Evolutionary conservation across 176 grass and related monocot genomes (phyloP).

Genomic region (Chrysopogon serrulatus): DNA sequence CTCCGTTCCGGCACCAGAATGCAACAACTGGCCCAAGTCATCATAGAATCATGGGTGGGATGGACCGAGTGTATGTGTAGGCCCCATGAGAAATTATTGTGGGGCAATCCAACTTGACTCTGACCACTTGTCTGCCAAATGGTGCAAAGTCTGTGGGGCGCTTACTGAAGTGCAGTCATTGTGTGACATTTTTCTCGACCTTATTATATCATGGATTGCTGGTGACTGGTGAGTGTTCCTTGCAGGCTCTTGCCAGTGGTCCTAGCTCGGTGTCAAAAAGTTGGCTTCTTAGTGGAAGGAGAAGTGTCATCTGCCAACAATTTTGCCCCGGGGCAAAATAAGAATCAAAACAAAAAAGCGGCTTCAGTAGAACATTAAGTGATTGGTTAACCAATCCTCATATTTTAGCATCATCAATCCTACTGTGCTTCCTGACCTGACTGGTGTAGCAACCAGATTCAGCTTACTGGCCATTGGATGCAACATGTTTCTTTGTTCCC

Average conservation of each 20-base stretch:
- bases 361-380: background rate
- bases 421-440: slow-evolving; percentile 7
- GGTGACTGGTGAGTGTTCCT: slow-evolving; percentile 23
- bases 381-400: slow-evolving; percentile 1
- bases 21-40: background rate
- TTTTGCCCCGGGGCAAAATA: background rate
- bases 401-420: slow-evolving; percentile 7
- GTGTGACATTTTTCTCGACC: slow-evolving; percentile 13
- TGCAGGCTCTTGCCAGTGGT: slow-evolving; percentile 30
- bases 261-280: slow-evolving; percentile 18
- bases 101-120: slow-evolving; percentile 19
- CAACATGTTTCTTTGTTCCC: slow-evolving; percentile 22
- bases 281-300: background rate
- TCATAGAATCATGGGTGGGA: slow-evolving; percentile 24
- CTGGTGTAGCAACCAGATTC: background rate
- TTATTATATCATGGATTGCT: slow-evolving; percentile 17
- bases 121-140: slow-evolving; percentile 30
- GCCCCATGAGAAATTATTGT: slow-evolving; percentile 33
- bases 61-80: background rate
- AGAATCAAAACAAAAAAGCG: background rate
- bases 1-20: slow-evolving; percentile 4
- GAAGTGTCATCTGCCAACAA: slow-evolving; percentile 10
- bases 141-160: slow-evolving; percentile 11
- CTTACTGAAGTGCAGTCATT: slow-evolving; percentile 17
- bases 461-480: slow-evolving; percentile 20